Evolutionary conservation across 345 rosid species (phyloP).

Genomic region (Gossypium bickii): DNA sequence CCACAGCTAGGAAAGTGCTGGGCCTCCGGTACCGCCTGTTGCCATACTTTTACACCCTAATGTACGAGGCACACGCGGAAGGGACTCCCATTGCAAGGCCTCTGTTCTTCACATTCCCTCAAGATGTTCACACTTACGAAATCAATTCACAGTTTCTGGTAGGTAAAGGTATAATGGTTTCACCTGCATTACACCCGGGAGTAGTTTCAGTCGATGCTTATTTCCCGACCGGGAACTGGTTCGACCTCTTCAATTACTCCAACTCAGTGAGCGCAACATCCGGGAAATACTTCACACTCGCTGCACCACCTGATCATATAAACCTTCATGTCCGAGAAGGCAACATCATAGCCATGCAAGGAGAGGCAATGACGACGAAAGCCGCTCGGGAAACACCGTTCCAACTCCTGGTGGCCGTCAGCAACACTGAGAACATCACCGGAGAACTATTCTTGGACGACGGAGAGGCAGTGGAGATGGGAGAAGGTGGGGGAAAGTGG

Average conservation of each 20-base stretch:
- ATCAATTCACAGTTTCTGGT: constrained; percentile 52
- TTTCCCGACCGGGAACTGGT: constrained; percentile 72
- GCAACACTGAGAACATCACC: constrained; percentile 30
- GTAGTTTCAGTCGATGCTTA: constrained; percentile 41
- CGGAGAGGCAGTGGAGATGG: constrained; percentile 54
- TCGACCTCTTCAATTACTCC: constrained; percentile 57
- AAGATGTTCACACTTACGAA: constrained; percentile 45
- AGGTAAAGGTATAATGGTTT: constrained; percentile 56
- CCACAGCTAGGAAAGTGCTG: constrained; percentile 59
- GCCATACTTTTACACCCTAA: constrained; percentile 63
- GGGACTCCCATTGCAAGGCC: constrained; percentile 77
- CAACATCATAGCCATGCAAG: constrained; percentile 63
- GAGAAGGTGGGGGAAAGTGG: constrained; percentile 49
- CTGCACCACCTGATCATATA: constrained; percentile 49
- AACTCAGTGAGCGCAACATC: constrained; percentile 27
- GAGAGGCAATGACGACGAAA: constrained; percentile 54
- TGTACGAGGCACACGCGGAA: constrained; percentile 51
- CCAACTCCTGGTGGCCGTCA: constrained; percentile 45
- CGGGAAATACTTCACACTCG: constrained; percentile 38
- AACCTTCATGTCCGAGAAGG: constrained; percentile 64
- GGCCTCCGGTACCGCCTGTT: constrained; percentile 63
- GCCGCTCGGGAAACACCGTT: constrained; percentile 52
- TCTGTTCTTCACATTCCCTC: constrained; percentile 66
- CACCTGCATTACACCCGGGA: constrained; percentile 46
- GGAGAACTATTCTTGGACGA: constrained; percentile 67